phyloP scores from a whole-genome alignment of 2,329 filamentous ascomycete species.

The Fusarium illudens region DNA sequence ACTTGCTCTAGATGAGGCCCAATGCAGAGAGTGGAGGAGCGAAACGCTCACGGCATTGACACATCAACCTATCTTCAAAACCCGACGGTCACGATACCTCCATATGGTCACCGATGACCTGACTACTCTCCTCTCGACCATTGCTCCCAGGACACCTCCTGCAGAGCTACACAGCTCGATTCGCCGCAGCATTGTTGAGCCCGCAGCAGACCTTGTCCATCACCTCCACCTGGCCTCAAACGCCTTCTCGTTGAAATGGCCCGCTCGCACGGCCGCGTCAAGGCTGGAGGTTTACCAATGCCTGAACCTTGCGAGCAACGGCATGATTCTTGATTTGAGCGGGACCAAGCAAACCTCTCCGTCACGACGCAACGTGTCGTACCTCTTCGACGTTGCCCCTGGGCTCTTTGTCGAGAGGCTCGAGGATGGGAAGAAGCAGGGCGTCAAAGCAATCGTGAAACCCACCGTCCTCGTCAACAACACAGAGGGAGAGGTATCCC shows the following conservation, averaged over 20 bases:
- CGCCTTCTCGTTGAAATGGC: slow-evolving; percentile 50
- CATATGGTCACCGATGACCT: slow-evolving; percentile 47
- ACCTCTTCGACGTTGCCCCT: slow-evolving; percentile 50
- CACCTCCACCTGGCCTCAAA: slow-evolving; percentile 47
- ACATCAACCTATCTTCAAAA: slow-evolving; percentile 45
- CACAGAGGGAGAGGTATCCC: slow-evolving; percentile 39
- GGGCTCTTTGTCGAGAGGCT: slow-evolving; percentile 50
- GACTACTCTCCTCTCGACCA: slow-evolving; percentile 42
- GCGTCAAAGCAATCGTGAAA: slow-evolving; percentile 45
- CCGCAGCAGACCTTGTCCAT: slow-evolving; percentile 49
- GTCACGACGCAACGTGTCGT: slow-evolving; percentile 44
- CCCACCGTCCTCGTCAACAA: slow-evolving; percentile 48
- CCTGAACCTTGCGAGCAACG: slow-evolving; percentile 46
- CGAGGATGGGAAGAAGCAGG: slow-evolving; percentile 45
- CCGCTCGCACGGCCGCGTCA: slow-evolving; percentile 47
- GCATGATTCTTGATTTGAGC: slow-evolving; percentile 42
- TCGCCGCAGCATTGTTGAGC: slow-evolving; percentile 46
- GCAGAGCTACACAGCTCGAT: slow-evolving; percentile 47
- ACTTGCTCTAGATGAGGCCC: slow-evolving; percentile 42
- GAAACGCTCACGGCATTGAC: slow-evolving; percentile 49
- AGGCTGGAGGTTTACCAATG: slow-evolving; percentile 51
- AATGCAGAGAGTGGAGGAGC: slow-evolving; percentile 50
- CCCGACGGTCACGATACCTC: slow-evolving; percentile 42
- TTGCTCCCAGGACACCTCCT: slow-evolving; percentile 40
- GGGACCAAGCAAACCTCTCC: slow-evolving; percentile 43